Conservation (phyloP, 2,329 filamentous ascomycete species). For the Fusarium sp. region DNA sequence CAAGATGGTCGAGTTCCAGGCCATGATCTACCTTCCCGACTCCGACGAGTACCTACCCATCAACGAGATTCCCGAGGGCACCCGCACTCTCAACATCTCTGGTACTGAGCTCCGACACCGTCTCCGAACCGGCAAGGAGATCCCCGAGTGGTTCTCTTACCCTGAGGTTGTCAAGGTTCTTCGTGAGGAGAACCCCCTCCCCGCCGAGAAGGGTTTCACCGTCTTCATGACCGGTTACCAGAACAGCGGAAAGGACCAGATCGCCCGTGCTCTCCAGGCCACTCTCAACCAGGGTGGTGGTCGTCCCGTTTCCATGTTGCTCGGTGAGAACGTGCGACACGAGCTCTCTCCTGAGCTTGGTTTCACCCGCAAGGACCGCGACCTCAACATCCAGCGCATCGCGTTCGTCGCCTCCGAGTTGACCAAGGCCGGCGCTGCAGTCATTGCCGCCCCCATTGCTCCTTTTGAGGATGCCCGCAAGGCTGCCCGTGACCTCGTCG, state of each 20-base stretch:
- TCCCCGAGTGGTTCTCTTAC: constrained; percentile 99
- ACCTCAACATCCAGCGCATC: constrained; percentile 95
- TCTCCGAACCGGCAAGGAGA: constrained; percentile 90
- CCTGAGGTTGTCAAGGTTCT: constrained; percentile 97
- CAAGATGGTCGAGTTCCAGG: constrained; percentile 98
- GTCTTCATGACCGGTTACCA: constrained; percentile 97
- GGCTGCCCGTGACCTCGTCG: constrained; percentile 84
- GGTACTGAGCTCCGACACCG: constrained; percentile 92
- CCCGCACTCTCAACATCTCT: constrained; percentile 88
- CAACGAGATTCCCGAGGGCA: constrained; percentile 85
- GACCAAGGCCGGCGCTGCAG: constrained; percentile 90
- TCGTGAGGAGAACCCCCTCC: constrained; percentile 93
- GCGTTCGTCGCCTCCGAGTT: constrained; percentile 96
- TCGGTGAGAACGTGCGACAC: constrained; percentile 93
- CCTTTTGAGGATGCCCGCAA: constrained; percentile 84
- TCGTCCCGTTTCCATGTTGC: constrained; percentile 90
- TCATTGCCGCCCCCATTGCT: constrained; percentile 96
- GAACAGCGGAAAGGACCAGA: constrained; percentile 97
- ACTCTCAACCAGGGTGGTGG: constrained; percentile 98
- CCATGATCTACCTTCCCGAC: constrained; percentile 99
- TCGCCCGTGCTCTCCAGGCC: constrained; percentile 94
- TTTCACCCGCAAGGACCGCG: constrained; percentile 91
- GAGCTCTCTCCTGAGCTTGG: constrained; percentile 96
- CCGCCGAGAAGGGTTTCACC: constrained; percentile 94
- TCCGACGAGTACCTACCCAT: constrained; percentile 95